Evolutionary conservation across 1,284 basidiomycete species (phyloP), one percentile per base, ranked within the genome.

Genomic region (Erythrobasidium hasegawianum): DNA sequence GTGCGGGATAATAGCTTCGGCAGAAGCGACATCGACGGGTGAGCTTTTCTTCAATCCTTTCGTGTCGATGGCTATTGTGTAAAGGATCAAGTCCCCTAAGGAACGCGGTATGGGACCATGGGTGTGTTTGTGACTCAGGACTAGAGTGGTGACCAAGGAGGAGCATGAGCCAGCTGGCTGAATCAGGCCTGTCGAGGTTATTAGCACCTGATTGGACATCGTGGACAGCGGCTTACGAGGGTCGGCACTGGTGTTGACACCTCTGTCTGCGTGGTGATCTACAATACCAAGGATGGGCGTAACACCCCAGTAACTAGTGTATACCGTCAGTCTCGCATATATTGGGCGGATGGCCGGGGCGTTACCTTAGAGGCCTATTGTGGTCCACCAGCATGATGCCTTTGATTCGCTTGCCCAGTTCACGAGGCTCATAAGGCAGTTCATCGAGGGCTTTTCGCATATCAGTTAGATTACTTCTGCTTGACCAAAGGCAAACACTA

Each of bases 381-480:
- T 75, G 75, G 47, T 76, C 75, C 16, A 76, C 75, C 5, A 76
- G 69, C 14, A 75, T 72, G 29, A 76, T 72, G 18, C 75, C 75
- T 5, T 65, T 54, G 9, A 76, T 57, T 56, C 54, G 26, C 29
- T 62, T 47, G 1, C 74, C 73, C 5, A 76, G 59, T 38, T 72
- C 67, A 20, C 33, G 26, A 0, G 74, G 71, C 10, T 64, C 53
- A 5, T 71, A 64, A 0, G 75, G 75, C 38, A 76, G 64, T 64
- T 76, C 75, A 53, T 75, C 74, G 52, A 76, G 72, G 22, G 75
- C 62, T 65, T 27, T 20, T 20, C 10, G 45, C 11, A 59, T 26
- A 18, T 10, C 2, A 53, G 16, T 13, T 22, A 57, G 55, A n/a
- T n/a, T n/a, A n/a, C n/a, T n/a, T n/a, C n/a, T 9, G 11, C 40